These are phyloP conservation scores for Mallotus nudiflorus DNA, from an alignment of 345 rosid species.

Conservation along the genomic window DNA sequence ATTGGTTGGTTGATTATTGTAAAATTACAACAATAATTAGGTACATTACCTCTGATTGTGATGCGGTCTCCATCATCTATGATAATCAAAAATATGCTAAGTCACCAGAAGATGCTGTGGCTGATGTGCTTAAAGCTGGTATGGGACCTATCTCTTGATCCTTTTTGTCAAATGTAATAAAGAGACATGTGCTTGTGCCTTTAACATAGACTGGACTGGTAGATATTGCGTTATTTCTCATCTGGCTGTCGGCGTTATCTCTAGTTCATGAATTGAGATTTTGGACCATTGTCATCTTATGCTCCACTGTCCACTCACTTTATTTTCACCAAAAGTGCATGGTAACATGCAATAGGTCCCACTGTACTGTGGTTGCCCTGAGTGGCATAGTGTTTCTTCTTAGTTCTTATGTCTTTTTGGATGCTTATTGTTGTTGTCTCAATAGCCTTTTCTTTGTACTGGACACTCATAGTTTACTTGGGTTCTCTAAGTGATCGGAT, in stretches of 20 bases:
- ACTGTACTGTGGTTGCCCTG: not conserved
- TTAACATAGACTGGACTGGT: not conserved
- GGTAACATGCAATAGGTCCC: not conserved
- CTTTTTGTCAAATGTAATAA: not conserved
- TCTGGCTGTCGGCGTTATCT: not conserved
- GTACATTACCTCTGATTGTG: conserved; percentile 88
- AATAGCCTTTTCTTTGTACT: not conserved
- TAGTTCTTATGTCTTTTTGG: not conserved
- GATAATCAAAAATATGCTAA: conserved; percentile 63
- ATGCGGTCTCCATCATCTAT: conserved; percentile 70
- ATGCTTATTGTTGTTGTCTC: not conserved
- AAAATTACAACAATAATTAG: conserved; percentile 32
- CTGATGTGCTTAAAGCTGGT: conserved; percentile 81
- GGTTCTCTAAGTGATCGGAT: not conserved
- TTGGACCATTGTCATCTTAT: conserved; percentile 1
- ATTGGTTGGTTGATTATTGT: conserved; percentile 7
- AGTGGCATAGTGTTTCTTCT: not conserved
- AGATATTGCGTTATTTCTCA: not conserved
- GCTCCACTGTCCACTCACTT: not conserved
- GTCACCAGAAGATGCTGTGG: conserved; percentile 83
- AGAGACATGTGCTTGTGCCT: conserved; percentile 22
- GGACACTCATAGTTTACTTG: not conserved
- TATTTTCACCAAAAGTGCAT: not conserved
- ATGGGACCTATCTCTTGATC: conserved; percentile 16
- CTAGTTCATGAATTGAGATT: not conserved